Base-by-base conservation (phyloP, 805 yeast genomes). In the Clavispora vitiphila region DNA sequence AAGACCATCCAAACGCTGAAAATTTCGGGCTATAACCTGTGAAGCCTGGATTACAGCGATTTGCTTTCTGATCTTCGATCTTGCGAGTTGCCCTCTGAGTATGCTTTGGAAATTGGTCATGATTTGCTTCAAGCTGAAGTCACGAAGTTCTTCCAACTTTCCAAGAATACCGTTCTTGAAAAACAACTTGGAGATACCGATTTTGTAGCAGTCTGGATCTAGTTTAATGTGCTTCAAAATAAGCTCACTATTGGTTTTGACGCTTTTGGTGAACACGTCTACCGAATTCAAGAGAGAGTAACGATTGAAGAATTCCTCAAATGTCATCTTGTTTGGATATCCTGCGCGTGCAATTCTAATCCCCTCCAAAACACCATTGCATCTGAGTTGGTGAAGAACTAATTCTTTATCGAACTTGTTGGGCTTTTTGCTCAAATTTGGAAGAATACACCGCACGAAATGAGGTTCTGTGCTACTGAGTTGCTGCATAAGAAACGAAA, bases 331-430 rank as follows among this genome's bases (percentile, higher is more conserved):
- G 62, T 93, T 93, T 5, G 99, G 99, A 61, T 84, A 93, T 2
- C 99, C 99, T 8, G 96, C 88, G 49, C 99, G 77, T 0, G 98
- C 96, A 45, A 93, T 93, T 62, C 99, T 76, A 23, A 93, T 93
- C 47, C 99, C 99, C 70, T 93, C 99, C 39, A 93, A 67, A 12
- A 93, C 99, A 76, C 99, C 99, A 57, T 93, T 93, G 57, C 98
- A 93, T 48, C 96, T 74, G 47, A 93, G 71, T 64, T 93, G 99
- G 39, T 86, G 91, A 35, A 93, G 67, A 7, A 93, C 95, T 19
- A 93, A 66, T 23, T 65, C 66, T 51, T 83, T 87, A 53, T 87
- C 88, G 54, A 93, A 85, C 29, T 71, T 67, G 34, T 77, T 77
- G 0, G 96, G 80, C 38, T 71, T 71, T 58, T 91, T 90, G 35